Conservation (phyloP, 2,329 filamentous ascomycete species). For the Talaromyces funiculosus region DNA sequence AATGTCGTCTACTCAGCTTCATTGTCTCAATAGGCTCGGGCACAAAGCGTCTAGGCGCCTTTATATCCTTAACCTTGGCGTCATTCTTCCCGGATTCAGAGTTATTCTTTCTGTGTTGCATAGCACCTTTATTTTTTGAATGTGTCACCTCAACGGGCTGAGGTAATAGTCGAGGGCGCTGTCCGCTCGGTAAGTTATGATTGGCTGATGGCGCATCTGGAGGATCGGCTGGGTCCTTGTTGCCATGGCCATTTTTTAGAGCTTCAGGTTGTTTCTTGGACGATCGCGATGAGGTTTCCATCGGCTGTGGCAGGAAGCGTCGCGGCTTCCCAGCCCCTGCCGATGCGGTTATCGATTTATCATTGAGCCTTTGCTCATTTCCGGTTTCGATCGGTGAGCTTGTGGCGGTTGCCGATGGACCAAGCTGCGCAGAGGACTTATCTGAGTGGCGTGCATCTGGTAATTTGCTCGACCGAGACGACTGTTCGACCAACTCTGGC, state of each 20-base stretch:
- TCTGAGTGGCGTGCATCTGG: neutral
- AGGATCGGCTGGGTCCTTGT: neutral
- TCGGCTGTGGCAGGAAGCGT: constrained; percentile 37
- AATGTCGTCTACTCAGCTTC: constrained; percentile 25
- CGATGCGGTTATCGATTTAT: neutral
- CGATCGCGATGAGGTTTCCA: constrained; percentile 40
- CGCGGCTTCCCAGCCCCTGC: neutral
- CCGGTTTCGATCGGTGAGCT: neutral
- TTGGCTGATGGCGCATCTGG: neutral
- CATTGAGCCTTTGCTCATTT: neutral
- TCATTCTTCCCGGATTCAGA: neutral
- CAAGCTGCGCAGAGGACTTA: constrained; percentile 6
- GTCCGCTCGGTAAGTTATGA: constrained; percentile 2
- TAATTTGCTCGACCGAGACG: constrained; percentile 23
- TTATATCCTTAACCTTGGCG: neutral
- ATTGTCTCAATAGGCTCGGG: constrained; percentile 30
- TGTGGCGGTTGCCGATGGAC: neutral
- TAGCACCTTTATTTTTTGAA: constrained; percentile 41
- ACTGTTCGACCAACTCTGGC: constrained; percentile 30
- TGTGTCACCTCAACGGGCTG: constrained; percentile 3
- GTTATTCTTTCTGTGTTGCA: constrained; percentile 28
- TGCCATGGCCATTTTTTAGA: neutral
- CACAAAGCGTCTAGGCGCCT: constrained; percentile 23
- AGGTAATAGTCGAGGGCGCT: neutral
- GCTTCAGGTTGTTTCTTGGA: constrained; percentile 25